phyloP scores from a whole-genome alignment of 768 basidiomycete species.

The Mycena filopes region DNA sequence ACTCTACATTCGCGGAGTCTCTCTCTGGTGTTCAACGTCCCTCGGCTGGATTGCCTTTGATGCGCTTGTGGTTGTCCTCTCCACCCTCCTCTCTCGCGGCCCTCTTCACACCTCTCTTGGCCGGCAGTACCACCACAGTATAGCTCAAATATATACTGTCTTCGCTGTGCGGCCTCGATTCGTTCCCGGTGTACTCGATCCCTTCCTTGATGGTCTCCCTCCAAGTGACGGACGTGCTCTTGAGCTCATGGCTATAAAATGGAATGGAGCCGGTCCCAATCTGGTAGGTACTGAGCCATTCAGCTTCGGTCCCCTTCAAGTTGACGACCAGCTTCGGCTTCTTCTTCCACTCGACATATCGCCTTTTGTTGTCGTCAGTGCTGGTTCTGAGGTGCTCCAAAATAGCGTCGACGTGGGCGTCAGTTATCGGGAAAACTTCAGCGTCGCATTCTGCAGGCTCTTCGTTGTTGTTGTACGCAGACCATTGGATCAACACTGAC shows the following conservation, averaged over 20 bases:
- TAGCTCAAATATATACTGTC: slow-evolving; percentile 22
- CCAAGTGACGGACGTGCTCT: slow-evolving; percentile 1
- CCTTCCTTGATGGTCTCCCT: neutral
- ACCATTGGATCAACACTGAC: slow-evolving; percentile 35
- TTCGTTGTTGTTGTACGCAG: too few relatives aligned
- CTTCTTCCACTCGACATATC: neutral
- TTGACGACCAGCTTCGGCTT: slow-evolving; percentile 1
- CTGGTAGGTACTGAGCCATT: slow-evolving; percentile 8
- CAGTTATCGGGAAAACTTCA: slow-evolving; percentile 35
- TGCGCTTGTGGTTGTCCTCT: too few relatives aligned
- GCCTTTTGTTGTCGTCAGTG: neutral
- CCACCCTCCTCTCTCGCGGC: too few relatives aligned
- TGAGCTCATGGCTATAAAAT: slow-evolving; percentile 12
- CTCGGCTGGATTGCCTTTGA: too few relatives aligned
- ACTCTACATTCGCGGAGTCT: too few relatives aligned
- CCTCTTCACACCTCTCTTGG: too few relatives aligned
- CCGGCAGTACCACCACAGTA: slow-evolving; percentile 12
- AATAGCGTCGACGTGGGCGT: slow-evolving; percentile 31
- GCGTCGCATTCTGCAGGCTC: neutral
- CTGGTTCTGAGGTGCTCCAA: neutral
- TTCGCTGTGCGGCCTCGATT: slow-evolving; percentile 5
- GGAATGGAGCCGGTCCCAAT: neutral
- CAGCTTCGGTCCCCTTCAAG: slow-evolving; percentile 19
- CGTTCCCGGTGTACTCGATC: slow-evolving; percentile 10
- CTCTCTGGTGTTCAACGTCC: too few relatives aligned